phyloP scores from a whole-genome alignment of 2,329 filamentous ascomycete species.

The Polychaeton citri region DNA sequence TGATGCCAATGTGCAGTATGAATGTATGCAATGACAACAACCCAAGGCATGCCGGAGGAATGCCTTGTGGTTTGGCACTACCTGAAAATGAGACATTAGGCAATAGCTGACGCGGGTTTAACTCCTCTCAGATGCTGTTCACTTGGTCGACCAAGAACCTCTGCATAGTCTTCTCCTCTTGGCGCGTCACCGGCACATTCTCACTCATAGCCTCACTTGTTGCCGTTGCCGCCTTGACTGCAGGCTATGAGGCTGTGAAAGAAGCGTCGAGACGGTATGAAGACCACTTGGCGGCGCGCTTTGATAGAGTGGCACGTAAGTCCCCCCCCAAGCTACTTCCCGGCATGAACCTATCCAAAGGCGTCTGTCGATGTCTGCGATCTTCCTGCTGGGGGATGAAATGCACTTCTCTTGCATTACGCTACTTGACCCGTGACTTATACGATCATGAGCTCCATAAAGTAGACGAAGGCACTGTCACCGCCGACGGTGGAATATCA shows the following conservation, averaged over 20 bases:
- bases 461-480: not conserved
- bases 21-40: too few species aligned
- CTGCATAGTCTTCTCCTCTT: slow-evolving; percentile 87
- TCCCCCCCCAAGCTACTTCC: slow-evolving; percentile 3
- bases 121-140: slow-evolving; percentile 69
- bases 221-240: slow-evolving; percentile 67
- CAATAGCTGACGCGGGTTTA: not conserved
- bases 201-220: slow-evolving; percentile 73
- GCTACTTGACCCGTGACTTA: not conserved
- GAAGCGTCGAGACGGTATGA: slow-evolving; percentile 69
- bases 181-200: slow-evolving; percentile 65
- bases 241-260: slow-evolving; percentile 86
- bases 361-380: not conserved
- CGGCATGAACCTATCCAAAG: not conserved
- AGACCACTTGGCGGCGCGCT: slow-evolving; percentile 34
- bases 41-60: too few species aligned
- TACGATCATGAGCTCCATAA: not conserved
- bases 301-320: slow-evolving; percentile 28
- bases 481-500: not conserved
- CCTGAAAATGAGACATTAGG: too few species aligned
- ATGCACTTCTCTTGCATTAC: too few species aligned
- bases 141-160: slow-evolving; percentile 90
- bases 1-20: slow-evolving; percentile 62
- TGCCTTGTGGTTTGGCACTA: too few species aligned
- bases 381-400: too few species aligned